Base-by-base conservation (phyloP, 768 basidiomycete species). In the Antrodiella citrinella region DNA sequence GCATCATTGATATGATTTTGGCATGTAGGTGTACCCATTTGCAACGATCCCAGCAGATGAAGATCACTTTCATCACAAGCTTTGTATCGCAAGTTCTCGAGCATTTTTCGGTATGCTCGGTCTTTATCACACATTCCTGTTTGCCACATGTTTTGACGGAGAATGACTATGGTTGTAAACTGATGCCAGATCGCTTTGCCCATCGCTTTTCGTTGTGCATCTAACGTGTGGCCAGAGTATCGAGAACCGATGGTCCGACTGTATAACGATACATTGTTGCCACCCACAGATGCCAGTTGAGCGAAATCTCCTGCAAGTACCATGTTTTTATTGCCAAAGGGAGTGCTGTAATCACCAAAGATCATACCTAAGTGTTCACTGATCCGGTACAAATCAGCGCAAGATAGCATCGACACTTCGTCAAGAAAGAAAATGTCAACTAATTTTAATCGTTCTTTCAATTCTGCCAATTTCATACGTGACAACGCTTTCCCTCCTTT, bases 301-400 rank as follows among this genome's bases (percentile, higher is more conserved):
- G 69, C 70, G 65, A 74, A 73, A 49, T 75, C 73, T n/a, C 72
- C 71, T 12, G 72, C 69, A 45, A 74, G 64, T n/a, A 73, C 66
- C 44, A 74, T 61, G 49, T 69, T 70, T 20, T 69, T 61, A 0
- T 70, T 69, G 19, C 70, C 70, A 58, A 69, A 73, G 2, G 65
- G 53, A 4, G 41, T 39, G 26, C 57, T 58, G 12, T 22, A 2
- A 2, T 53, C 42, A n/a, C 54, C 51, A 4, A 52, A 26, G 2
- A 60, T 56, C 24, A 49, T 47, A 24, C 57, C 47, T 2, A 70
- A 48, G 13, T 50, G 46, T 3, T 53, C 51, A 57, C 49, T 59
- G 2, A 66, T 67, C 7, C 24, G 51, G 39, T 63, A 68, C 51
- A 64, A 56, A 47, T 50, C 61, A 3, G n/a, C 12, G 51, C 64